Evolutionary conservation across 139 green algal genomes (phyloP).

Genomic region (Closterium sp.): DNA sequence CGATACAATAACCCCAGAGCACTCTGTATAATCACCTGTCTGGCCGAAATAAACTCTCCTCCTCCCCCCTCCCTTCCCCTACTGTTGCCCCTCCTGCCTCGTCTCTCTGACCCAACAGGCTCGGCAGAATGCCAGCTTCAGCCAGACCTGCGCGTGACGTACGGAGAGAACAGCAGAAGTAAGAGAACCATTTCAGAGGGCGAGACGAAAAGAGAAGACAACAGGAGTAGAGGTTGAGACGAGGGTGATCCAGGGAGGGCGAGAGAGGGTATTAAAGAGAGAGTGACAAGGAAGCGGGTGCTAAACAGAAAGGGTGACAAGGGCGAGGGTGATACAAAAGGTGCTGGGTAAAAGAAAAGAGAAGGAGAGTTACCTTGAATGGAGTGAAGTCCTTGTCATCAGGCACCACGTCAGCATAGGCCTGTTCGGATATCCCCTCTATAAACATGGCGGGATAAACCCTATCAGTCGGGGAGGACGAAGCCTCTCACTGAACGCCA

Average conservation of each 20-base stretch:
- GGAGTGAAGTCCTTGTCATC: slow-evolving; percentile 28
- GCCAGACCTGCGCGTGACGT: slow-evolving; percentile 9
- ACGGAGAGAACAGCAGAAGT: neutral
- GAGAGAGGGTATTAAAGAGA: neutral
- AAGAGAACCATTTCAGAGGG: neutral
- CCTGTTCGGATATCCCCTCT: slow-evolving; percentile 32
- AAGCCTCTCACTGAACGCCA: neutral
- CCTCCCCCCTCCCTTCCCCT: neutral
- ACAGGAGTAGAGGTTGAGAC: neutral
- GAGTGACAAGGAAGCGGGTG: neutral
- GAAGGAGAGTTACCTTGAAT: slow-evolving; percentile 29
- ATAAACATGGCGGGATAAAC: slow-evolving; percentile 44
- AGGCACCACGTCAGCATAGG: slow-evolving; percentile 34
- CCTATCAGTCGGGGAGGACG: neutral
- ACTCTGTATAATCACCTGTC: slow-evolving; percentile 13
- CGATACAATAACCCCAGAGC: too few relatives aligned
- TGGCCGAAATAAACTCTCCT: neutral
- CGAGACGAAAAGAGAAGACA: neutral
- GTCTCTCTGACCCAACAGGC: slow-evolving; percentile 4
- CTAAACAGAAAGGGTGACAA: neutral
- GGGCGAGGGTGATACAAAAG: neutral
- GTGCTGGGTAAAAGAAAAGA: neutral
- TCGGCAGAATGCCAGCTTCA: slow-evolving; percentile 23
- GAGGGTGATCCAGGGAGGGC: too few relatives aligned
- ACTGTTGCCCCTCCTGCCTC: neutral